Evolutionary conservation across 352 stramenopile species (phyloP).

Genomic region (Globisporangium orthogonon): DNA sequence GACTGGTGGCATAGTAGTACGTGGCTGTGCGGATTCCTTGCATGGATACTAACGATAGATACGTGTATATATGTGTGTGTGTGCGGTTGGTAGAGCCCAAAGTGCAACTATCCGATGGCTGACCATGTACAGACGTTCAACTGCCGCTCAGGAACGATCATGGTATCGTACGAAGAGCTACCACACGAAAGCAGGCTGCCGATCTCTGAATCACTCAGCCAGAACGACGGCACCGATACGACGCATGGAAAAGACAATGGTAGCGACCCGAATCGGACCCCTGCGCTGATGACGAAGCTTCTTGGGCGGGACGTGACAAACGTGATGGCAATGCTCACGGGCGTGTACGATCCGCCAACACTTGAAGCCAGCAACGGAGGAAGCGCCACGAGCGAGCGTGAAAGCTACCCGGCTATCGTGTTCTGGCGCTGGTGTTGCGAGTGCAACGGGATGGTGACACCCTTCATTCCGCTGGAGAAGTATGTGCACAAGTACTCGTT

Average conservation of each 20-base stretch:
- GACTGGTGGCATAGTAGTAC: not conserved
- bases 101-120: constrained; percentile 76
- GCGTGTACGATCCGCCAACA: constrained; percentile 21
- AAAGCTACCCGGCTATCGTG: constrained; percentile 72
- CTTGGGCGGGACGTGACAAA: constrained; percentile 35
- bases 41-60: not conserved
- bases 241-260: not conserved
- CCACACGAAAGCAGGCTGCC: constrained; percentile 45
- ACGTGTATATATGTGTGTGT: not conserved
- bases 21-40: too few relatives aligned
- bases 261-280: constrained; percentile 13
- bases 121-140: constrained; percentile 83
- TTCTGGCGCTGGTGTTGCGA: constrained; percentile 97
- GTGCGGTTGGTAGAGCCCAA: constrained; percentile 39
- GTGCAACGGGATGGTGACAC: constrained; percentile 91
- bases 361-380: constrained; percentile 1
- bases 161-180: constrained; percentile 79
- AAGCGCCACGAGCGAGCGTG: constrained; percentile 15
- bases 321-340: constrained; percentile 32
- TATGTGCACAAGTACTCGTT: constrained; percentile 97
- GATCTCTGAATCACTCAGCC: constrained; percentile 27
- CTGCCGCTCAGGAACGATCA: constrained; percentile 61
- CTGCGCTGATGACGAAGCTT: constrained; percentile 15
- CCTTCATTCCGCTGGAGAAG: constrained; percentile 83
- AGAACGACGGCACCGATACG: constrained; percentile 20